These are phyloP conservation scores for Cydonia oblonga DNA, from an alignment of 331 rosid species.

Conservation along the genomic window DNA sequence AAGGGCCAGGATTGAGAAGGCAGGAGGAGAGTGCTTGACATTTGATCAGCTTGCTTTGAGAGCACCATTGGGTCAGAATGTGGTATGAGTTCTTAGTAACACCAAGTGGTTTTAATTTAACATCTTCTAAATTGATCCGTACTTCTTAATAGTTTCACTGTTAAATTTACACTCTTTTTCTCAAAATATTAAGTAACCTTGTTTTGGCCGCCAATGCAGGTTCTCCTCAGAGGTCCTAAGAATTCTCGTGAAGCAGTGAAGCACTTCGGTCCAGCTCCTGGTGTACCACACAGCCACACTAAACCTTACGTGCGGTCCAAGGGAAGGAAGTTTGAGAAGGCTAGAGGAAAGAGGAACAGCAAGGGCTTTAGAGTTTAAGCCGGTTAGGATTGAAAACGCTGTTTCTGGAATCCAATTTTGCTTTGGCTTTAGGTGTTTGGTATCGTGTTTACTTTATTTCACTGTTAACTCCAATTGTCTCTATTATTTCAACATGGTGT, in stretches of 20 bases:
- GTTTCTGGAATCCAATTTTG: slow-evolving; percentile 16
- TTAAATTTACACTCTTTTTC: neutral
- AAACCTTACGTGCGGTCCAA: slow-evolving; percentile 68
- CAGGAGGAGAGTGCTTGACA: slow-evolving; percentile 83
- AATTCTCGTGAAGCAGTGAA: slow-evolving; percentile 78
- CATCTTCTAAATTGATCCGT: neutral
- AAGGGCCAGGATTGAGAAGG: slow-evolving; percentile 82
- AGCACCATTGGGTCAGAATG: slow-evolving; percentile 73
- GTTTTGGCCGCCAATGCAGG: slow-evolving; percentile 17
- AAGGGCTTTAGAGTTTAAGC: slow-evolving; percentile 56
- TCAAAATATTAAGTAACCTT: neutral
- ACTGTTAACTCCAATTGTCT: neutral
- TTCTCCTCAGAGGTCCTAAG: slow-evolving; percentile 81
- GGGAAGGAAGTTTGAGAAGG: slow-evolving; percentile 83
- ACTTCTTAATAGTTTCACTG: neutral
- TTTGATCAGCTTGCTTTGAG: slow-evolving; percentile 69
- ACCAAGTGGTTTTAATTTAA: neutral
- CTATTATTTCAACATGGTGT: too few relatives aligned
- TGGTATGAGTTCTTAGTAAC: slow-evolving; percentile 23
- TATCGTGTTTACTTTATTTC: neutral
- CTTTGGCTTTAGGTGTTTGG: neutral
- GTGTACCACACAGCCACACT: slow-evolving; percentile 88
- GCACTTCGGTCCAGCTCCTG: slow-evolving; percentile 86
- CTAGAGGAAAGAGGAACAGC: slow-evolving; percentile 81
- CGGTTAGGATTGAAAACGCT: neutral